Evolutionary conservation across 495 filamentous ascomycete species (phyloP).

Genomic region (Trichoderma asperelloides): DNA sequence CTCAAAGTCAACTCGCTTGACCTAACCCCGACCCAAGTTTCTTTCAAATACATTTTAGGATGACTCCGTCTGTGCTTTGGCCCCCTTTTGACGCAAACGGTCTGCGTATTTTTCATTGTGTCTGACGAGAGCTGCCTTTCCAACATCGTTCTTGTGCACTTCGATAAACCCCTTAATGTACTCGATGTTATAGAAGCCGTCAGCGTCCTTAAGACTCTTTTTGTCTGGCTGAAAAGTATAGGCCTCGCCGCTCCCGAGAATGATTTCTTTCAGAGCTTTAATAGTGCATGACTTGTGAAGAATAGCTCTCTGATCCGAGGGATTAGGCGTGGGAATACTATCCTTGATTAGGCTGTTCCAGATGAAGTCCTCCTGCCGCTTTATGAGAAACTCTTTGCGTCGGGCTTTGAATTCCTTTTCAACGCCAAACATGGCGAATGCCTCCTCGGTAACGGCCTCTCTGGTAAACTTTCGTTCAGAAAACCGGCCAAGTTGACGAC

Average conservation of each 20-base stretch:
- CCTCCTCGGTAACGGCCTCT: slow-evolving; percentile 23
- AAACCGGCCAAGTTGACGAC: slow-evolving; percentile 24
- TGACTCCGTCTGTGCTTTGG: not conserved
- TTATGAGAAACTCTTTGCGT: slow-evolving; percentile 20
- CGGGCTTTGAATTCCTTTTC: slow-evolving; percentile 16
- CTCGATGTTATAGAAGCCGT: not conserved
- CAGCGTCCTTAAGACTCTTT: not conserved
- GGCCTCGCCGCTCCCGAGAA: not conserved
- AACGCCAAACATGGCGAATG: slow-evolving; percentile 27
- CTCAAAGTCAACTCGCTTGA: not conserved
- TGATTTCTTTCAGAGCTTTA: slow-evolving; percentile 9
- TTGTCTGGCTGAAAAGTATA: not conserved
- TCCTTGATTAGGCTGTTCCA: slow-evolving; percentile 28
- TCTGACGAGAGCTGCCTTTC: not conserved
- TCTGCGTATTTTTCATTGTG: not conserved
- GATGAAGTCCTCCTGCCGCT: slow-evolving; percentile 21
- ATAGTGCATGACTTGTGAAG: not conserved
- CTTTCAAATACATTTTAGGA: not conserved
- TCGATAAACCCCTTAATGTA: not conserved
- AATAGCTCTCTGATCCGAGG: not conserved
- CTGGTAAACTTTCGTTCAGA: slow-evolving; percentile 16
- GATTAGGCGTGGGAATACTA: slow-evolving; percentile 15
- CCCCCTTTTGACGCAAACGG: not conserved
- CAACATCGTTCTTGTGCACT: not conserved
- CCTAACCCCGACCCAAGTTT: not conserved